Evolutionary conservation across 1,284 basidiomycete genomes (phyloP).

Genomic region (Microbotryomycetes sp.): DNA sequence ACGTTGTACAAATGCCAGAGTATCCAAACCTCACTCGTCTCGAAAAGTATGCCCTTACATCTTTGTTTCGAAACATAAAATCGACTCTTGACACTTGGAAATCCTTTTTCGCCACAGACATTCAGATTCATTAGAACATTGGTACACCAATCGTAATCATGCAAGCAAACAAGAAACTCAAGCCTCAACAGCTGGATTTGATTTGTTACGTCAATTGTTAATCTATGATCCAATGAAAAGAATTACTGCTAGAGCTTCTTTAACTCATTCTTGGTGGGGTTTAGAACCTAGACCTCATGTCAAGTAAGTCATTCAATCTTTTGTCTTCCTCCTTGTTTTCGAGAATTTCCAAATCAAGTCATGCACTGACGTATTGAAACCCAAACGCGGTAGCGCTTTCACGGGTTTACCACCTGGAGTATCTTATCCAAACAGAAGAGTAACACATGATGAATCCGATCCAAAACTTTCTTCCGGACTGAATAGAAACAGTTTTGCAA

Average conservation of each 20-base stretch:
- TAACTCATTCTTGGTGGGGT: slow-evolving; percentile 60
- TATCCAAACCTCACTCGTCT: slow-evolving; percentile 74
- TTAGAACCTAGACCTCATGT: slow-evolving; percentile 44
- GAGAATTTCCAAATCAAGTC: neutral
- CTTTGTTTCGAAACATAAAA: slow-evolving; percentile 3
- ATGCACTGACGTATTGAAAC: slow-evolving; percentile 36
- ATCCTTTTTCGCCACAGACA: slow-evolving; percentile 48
- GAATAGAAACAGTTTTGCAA: slow-evolving; percentile 1
- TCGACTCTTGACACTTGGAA: neutral
- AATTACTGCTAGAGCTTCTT: slow-evolving; percentile 71
- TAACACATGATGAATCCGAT: slow-evolving; percentile 51
- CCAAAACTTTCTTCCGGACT: slow-evolving; percentile 31
- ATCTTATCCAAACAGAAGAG: slow-evolving; percentile 47
- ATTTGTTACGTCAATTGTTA: slow-evolving; percentile 75
- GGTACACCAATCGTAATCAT: slow-evolving; percentile 61
- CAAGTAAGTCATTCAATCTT: slow-evolving; percentile 40
- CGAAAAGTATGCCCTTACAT: slow-evolving; percentile 51
- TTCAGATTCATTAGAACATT: slow-evolving; percentile 60
- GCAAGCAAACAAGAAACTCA: slow-evolving; percentile 14
- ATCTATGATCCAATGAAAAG: slow-evolving; percentile 84
- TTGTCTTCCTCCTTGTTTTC: neutral
- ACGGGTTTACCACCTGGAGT: slow-evolving; percentile 25
- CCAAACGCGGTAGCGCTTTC: slow-evolving; percentile 43
- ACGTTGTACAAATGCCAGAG: slow-evolving; percentile 79
- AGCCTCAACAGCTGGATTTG: slow-evolving; percentile 52